A percentile compares a stretch with the other conserved stretches of the same genome.
Conservation (phyloP, 441 rosid species). For the Biscutella laevigata region DNA sequence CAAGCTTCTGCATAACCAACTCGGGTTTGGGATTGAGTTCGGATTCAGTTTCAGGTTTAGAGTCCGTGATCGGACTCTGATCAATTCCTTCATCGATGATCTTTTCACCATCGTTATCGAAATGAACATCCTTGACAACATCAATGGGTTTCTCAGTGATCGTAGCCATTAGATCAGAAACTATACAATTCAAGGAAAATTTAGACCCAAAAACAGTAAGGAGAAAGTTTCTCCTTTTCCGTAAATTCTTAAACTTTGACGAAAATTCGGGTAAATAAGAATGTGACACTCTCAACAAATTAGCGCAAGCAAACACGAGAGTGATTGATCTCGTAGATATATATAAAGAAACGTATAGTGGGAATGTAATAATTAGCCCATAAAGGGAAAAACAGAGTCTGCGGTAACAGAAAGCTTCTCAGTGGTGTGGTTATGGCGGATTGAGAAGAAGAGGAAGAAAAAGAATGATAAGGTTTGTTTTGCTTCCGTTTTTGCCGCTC, state of each 20-base stretch:
- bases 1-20: slow-evolving; percentile 60
- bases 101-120: slow-evolving; percentile 20
- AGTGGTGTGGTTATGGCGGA: slow-evolving; percentile 22
- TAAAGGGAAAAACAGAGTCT: slow-evolving; percentile 3
- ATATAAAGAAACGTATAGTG: background rate
- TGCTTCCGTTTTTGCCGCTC: slow-evolving; percentile 29
- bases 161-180: slow-evolving; percentile 49
- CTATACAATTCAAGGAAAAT: background rate
- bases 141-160: slow-evolving; percentile 45
- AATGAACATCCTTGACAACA: slow-evolving; percentile 28
- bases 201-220: background rate
- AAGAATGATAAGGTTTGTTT: slow-evolving; percentile 19
- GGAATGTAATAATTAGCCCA: slow-evolving; percentile 10
- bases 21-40: slow-evolving; percentile 32
- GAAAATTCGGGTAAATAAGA: background rate
- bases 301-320: slow-evolving; percentile 3
- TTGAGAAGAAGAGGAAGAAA: slow-evolving; percentile 18
- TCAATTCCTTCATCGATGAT: slow-evolving; percentile 11
- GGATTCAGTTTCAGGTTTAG: slow-evolving; percentile 35
- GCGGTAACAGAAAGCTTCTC: slow-evolving; percentile 18
- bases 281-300: slow-evolving; percentile 16
- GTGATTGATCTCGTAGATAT: slow-evolving; percentile 15
- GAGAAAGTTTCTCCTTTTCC: background rate
- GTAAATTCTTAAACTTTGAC: slow-evolving; percentile 7
- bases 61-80: slow-evolving; percentile 26